A percentile compares a stretch with the other conserved stretches of the same genome.
Evolutionary conservation across 148 eudicot genomes (phyloP).

Genomic region (Cornus florida): DNA sequence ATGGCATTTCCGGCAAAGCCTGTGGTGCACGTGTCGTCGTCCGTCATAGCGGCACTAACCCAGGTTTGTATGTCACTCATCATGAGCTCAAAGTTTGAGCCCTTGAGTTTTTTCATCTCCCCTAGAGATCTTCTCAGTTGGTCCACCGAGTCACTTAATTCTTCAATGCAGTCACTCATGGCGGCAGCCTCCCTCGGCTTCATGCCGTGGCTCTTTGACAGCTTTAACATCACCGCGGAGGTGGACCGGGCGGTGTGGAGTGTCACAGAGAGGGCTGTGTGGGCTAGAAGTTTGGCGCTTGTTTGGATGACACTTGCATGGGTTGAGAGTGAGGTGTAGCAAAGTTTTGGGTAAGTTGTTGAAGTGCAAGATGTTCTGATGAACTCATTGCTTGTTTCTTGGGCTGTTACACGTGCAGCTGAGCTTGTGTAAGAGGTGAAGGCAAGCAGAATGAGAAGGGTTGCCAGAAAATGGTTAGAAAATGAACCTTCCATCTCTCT

Average conservation of each 20-base stretch:
- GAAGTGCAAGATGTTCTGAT: constrained; percentile 24
- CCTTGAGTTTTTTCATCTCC: constrained; percentile 26
- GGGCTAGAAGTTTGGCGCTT: constrained; percentile 23
- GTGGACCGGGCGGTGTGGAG: constrained; percentile 21
- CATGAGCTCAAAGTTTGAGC: constrained; percentile 5
- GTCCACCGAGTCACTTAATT: constrained; percentile 15
- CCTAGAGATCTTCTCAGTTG: constrained; percentile 24
- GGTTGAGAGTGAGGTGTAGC: constrained; percentile 21
- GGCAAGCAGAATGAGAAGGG: neutral
- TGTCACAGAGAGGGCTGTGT: constrained; percentile 22
- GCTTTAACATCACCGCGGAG: constrained; percentile 1
- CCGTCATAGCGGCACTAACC: constrained; percentile 44
- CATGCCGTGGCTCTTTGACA: constrained; percentile 5
- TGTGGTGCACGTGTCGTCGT: constrained; percentile 34
- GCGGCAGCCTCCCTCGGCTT: constrained; percentile 17
- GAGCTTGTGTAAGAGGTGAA: neutral
- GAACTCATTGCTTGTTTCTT: constrained; percentile 18
- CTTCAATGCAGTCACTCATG: constrained; percentile 22
- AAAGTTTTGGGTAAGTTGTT: constrained; percentile 23
- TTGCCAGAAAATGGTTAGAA: constrained; percentile 1
- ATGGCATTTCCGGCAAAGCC: constrained; percentile 29
- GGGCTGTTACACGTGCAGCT: neutral
- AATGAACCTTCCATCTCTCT: constrained; percentile 12
- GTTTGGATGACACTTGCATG: constrained; percentile 23
- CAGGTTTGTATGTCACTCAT: constrained; percentile 40